These are phyloP conservation scores for Backusella morwellensis DNA, from an alignment of 192 early-diverging fungal genomes.

Conservation along the genomic window DNA sequence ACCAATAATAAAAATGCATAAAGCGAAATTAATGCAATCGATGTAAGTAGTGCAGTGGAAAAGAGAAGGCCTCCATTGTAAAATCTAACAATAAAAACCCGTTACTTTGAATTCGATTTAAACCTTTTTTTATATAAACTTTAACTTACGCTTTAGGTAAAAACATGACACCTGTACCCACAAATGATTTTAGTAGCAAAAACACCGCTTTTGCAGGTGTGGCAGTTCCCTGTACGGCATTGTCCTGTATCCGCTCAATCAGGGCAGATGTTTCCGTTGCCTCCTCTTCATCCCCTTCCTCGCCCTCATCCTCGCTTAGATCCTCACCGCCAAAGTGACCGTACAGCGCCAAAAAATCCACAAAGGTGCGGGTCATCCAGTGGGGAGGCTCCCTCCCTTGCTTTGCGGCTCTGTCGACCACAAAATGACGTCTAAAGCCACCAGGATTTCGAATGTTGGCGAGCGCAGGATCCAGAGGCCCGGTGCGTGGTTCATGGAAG, in stretches of 20 bases:
- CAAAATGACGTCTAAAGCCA: conserved; percentile 86
- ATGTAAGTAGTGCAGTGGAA: conserved; percentile 61
- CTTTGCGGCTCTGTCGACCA: conserved; percentile 67
- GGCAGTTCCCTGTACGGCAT: conserved; percentile 54
- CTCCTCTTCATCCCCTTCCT: conserved; percentile 34
- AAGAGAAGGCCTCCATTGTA: conserved; percentile 76
- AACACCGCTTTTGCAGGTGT: conserved; percentile 73
- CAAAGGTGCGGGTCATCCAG: conserved; percentile 84
- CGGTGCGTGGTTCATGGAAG: conserved; percentile 50
- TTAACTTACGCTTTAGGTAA: conserved; percentile 58
- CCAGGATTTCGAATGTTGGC: conserved; percentile 72
- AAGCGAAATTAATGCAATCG: conserved; percentile 65
- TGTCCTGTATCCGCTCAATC: conserved; percentile 34
- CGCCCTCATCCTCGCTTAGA: conserved; percentile 73
- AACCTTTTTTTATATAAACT: not conserved
- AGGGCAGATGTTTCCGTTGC: conserved; percentile 35
- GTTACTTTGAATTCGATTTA: not conserved
- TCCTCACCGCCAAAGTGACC: conserved; percentile 95
- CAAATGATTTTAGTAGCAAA: conserved; percentile 78
- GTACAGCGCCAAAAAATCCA: conserved; percentile 92
- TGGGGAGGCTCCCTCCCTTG: conserved; percentile 73
- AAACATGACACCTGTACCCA: conserved; percentile 73
- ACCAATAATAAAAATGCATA: conserved; percentile 71
- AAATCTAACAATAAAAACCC: conserved; percentile 46
- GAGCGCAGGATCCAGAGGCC: conserved; percentile 32